phyloP scores from a whole-genome alignment of 2,329 filamentous ascomycete species.

The Diaporthe sp. region DNA sequence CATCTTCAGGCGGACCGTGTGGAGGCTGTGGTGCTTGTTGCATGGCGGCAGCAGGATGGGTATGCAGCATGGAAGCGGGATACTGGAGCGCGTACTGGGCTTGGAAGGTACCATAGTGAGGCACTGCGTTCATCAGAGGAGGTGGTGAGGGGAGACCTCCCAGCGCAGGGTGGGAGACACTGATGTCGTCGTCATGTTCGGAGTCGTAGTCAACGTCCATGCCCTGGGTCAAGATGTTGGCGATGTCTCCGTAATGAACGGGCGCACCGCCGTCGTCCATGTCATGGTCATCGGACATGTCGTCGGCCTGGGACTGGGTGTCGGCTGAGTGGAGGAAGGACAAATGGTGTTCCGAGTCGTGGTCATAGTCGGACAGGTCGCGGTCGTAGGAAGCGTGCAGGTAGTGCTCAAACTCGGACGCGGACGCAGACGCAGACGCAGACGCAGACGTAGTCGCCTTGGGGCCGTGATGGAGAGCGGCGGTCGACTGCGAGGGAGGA shows the following conservation, averaged over 20 bases:
- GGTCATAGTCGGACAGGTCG: constrained; percentile 27
- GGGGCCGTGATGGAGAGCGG: constrained; percentile 8
- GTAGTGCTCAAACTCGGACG: constrained; percentile 28
- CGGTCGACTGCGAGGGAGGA: neutral
- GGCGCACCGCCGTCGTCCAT: constrained; percentile 46
- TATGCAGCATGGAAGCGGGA: neutral
- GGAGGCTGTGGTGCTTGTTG: constrained; percentile 31
- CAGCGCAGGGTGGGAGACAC: constrained; percentile 17
- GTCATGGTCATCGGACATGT: constrained; percentile 46
- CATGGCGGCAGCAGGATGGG: constrained; percentile 1
- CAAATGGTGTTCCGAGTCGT: constrained; percentile 19
- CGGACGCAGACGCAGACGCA: neutral
- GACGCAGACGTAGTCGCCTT: constrained; percentile 8
- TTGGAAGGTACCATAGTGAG: constrained; percentile 22
- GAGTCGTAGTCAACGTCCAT: constrained; percentile 44
- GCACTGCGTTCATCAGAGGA: constrained; percentile 30
- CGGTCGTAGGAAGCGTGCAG: constrained; percentile 29
- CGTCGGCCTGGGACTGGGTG: constrained; percentile 37
- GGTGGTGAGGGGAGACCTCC: constrained; percentile 7
- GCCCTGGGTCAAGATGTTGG: constrained; percentile 44
- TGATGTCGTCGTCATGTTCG: constrained; percentile 30
- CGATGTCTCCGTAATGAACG: constrained; percentile 43
- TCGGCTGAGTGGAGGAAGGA: constrained; percentile 30
- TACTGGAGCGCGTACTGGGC: constrained; percentile 22
- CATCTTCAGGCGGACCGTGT: constrained; percentile 6